Evolutionary conservation across 257 asterid species (phyloP), one percentile per base, ranked within the genome.

Genomic region (Scutellaria baicalensis): DNA sequence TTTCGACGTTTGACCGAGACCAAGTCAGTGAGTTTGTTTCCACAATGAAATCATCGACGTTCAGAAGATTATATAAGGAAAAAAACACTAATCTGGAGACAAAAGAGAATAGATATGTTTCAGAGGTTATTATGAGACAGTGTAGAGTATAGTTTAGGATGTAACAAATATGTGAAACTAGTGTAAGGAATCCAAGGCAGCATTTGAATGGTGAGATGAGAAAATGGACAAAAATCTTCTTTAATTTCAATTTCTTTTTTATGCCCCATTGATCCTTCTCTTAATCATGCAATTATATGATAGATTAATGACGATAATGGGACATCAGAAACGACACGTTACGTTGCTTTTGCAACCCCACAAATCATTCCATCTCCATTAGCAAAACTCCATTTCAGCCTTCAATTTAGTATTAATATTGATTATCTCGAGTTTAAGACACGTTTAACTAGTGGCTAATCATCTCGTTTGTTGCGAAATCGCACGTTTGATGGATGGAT

Each of bases 331-430:
- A 82, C 50, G 92, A 87, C 94, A 77, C 57, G 38, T 9, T 69
- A 73, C 72, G 81, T 64, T 68, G 76, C 74, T 11, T 36, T 66
- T 27, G 69, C 40, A 27, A 31, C 74, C 84, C 82, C 86, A 76
- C 84, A 77, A 61, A 76, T 81, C 84, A 77, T 83, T 85, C 85
- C 76, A 75, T 78, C 78, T 78, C 80, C 89, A 82, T 76, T 64
- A 60, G 78, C 82, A 71, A 60, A 81, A 81, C 10, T 76, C 88
- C 84, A 81, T 43, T 57, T 78, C 33, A 27, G 69, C 6, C 9
- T 50, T 59, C 74, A 77, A 64, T n/a, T 54, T 70, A n/a, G n/a
- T n/a, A 47, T 63, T 63, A 79, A 71, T 73, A 70, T 63, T 47
- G 7, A 72, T 40, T 62, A 63, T 66, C 66, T 38, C 31, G 33